These are phyloP conservation scores for Penicillium egyptiacum DNA, from an alignment of 495 filamentous ascomycete genomes.

Conservation along the genomic window DNA sequence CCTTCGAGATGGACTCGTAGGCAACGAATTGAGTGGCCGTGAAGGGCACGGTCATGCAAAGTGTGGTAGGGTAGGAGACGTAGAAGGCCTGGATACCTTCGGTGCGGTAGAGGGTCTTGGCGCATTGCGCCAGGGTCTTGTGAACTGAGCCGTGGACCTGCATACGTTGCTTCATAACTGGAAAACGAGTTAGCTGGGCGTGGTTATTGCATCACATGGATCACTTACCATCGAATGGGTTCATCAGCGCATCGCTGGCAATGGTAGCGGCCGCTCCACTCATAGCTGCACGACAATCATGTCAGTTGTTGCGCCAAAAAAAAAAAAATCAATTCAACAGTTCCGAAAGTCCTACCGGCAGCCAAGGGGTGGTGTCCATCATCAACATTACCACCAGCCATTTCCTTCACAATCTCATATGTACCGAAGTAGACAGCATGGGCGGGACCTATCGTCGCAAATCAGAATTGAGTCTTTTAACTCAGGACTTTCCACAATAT, in stretches of 20 bases:
- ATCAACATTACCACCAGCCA: slow-evolving; percentile 87
- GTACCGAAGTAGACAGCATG: slow-evolving; percentile 98
- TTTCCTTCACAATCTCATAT: slow-evolving; percentile 94
- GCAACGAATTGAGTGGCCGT: slow-evolving; percentile 95
- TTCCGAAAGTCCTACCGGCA: slow-evolving; percentile 60
- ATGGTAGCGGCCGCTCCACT: slow-evolving; percentile 95
- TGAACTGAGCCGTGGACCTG: slow-evolving; percentile 95
- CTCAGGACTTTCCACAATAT: neutral
- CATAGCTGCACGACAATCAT: slow-evolving; percentile 56
- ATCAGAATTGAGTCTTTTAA: slow-evolving; percentile 27
- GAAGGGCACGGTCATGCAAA: slow-evolving; percentile 98
- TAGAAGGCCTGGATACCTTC: slow-evolving; percentile 95
- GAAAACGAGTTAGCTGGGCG: slow-evolving; percentile 16
- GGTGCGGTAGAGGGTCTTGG: slow-evolving; percentile 75
- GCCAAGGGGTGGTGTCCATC: slow-evolving; percentile 91
- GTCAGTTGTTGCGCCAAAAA: slow-evolving; percentile 9
- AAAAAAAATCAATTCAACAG: neutral
- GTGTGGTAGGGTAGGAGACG: slow-evolving; percentile 95
- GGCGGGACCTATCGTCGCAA: slow-evolving; percentile 69
- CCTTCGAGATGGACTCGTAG: slow-evolving; percentile 93
- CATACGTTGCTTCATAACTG: slow-evolving; percentile 99
- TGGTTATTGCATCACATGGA: neutral
- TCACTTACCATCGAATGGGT: slow-evolving; percentile 92
- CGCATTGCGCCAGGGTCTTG: slow-evolving; percentile 80
- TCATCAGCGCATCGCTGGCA: slow-evolving; percentile 97